Base-by-base conservation (phyloP, 1,284 basidiomycete genomes). In the Stygiomarasmius scandens region DNA sequence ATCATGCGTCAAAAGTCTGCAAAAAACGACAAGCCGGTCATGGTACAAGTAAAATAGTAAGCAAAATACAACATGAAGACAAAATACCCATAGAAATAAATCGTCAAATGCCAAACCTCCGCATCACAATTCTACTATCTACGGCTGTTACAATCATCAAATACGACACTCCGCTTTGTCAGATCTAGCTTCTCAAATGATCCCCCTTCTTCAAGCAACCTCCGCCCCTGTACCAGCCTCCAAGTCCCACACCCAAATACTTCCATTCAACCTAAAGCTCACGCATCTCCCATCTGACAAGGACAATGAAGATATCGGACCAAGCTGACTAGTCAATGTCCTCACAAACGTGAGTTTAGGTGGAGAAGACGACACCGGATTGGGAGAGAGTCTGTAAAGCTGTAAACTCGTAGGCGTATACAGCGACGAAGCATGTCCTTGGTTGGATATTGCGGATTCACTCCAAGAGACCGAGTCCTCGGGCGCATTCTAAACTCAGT, bases 241-340 rank as follows among this genome's bases (percentile, higher is more conserved):
- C 14, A 93, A 75, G 71, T 93, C 90, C 90, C 90, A 93, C 1
- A 90, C 87, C 88, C 89, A 91, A 43, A 93, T 78, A 64, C 82
- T 83, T 25, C 89, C 89, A 65, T 90, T 84, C 38, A 74, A 72
- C 10, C 87, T 83, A 22, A 90, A 71, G 63, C 87, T 87, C 16
- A 93, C 86, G 63, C 90, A 93, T 1, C 90, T 83, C 19, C 90
- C 90, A 67, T 92, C 90, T 24, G 90, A 84, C 32, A 92, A 76
- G 12, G 86, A 79, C 14, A 92, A 78, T 5, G 87, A 79, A 2
- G 80, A 79, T n/a, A 90, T 78, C 11, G 87, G 80, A 3, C 86
- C 84, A 1, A 76, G 74, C 56, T 88, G 88, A 6, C 90, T 88
- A 66, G 86, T 78, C 29, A 92, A 69, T 52, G 79, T 84, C 55